These are phyloP conservation scores for Keqinozyma sinolaborantium DNA, from an alignment of 1,139 yeast species.

Conservation along the genomic window DNA sequence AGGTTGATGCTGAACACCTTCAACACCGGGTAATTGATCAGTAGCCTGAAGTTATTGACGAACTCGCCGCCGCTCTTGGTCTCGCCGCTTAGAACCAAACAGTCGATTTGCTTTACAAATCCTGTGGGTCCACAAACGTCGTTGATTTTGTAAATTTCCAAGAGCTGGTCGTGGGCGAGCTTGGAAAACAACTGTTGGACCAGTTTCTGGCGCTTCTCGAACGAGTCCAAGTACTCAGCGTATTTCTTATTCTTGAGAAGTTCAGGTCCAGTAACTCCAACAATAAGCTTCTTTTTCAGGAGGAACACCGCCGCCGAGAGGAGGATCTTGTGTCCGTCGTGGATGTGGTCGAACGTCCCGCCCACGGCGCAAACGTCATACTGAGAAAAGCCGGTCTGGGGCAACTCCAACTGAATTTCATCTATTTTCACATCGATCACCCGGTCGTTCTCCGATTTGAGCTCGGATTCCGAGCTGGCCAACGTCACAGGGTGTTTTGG, in stretches of 20 bases:
- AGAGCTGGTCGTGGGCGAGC: constrained; percentile 33
- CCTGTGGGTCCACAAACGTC: constrained; percentile 97
- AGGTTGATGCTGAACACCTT: constrained; percentile 63
- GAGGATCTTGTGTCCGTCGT: constrained; percentile 90
- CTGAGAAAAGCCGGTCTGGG: neutral
- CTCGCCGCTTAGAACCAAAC: constrained; percentile 78
- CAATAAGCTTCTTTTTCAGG: constrained; percentile 51
- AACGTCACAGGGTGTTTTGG: neutral
- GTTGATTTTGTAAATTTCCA: constrained; percentile 54
- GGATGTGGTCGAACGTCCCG: constrained; percentile 96
- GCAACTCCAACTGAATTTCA: neutral
- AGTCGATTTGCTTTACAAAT: constrained; percentile 66
- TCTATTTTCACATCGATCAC: neutral
- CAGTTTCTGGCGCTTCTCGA: constrained; percentile 42
- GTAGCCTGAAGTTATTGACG: constrained; percentile 62
- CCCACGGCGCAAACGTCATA: constrained; percentile 60
- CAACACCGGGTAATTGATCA: constrained; percentile 52
- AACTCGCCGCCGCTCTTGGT: constrained; percentile 70
- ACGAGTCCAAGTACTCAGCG: constrained; percentile 61
- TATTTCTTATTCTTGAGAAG: constrained; percentile 73
- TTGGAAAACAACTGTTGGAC: constrained; percentile 47
- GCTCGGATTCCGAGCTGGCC: neutral
- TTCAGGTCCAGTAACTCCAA: constrained; percentile 84
- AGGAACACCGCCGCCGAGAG: constrained; percentile 71
- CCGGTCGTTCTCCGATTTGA: neutral